A percentile compares a stretch with the other conserved stretches of the same genome.
Evolutionary conservation across 331 rosid genomes (phyloP).

Genomic region (Quercus lobata): DNA sequence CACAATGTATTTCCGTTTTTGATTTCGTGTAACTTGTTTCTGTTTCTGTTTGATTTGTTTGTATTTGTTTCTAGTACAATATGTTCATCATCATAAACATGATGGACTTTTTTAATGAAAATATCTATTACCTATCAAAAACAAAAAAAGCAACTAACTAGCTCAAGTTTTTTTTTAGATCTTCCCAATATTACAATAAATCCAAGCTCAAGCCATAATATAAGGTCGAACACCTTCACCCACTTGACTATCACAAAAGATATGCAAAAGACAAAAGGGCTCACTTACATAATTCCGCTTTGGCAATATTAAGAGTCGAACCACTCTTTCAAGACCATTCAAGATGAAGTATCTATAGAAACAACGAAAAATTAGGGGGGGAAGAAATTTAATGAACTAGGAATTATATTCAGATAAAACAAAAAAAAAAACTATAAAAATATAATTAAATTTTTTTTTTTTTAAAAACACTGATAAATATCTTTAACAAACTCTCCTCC

Average conservation of each 20-base stretch:
- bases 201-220: conserved; percentile 3
- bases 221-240: conserved; percentile 4
- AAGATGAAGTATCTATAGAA: conserved; percentile 71
- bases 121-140: no score
- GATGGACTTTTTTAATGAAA: no score
- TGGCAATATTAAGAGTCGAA: conserved; percentile 81
- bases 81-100: no score
- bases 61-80: no score
- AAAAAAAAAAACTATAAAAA: not conserved
- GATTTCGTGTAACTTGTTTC: no score
- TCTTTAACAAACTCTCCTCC: not conserved
- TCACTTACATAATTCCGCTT: conserved; percentile 86
- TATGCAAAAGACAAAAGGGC: conserved; percentile 4
- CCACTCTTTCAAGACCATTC: conserved; percentile 94
- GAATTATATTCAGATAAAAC: not conserved
- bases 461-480: not conserved
- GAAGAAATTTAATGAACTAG: not conserved
- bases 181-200: not conserved
- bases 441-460: no score
- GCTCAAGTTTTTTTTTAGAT: not conserved
- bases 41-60: no score
- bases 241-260: conserved; percentile 5
- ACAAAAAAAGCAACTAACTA: no score
- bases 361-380: not conserved
- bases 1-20: no score